A percentile compares a stretch with the other conserved stretches of the same genome.
phyloP scores from a whole-genome alignment of 805 yeast species.

The Candida maris region DNA sequence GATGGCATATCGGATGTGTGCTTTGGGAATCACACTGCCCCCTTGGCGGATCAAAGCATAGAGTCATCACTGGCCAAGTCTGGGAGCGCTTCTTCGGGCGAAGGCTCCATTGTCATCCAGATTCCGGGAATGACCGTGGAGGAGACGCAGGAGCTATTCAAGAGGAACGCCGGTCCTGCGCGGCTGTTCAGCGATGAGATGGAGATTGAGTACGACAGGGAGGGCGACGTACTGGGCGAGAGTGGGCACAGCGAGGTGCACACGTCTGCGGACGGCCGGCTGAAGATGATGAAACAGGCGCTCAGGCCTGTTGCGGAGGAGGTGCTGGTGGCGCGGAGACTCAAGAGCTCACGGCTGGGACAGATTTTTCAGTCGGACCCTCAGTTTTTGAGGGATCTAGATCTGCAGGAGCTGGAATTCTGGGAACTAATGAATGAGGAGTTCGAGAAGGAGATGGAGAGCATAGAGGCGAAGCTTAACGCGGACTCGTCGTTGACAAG shows the following conservation, averaged over 20 bases:
- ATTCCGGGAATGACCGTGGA: constrained; percentile 13
- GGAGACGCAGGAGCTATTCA: constrained; percentile 10
- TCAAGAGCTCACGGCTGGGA: constrained; percentile 23
- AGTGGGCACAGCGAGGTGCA: constrained; percentile 9
- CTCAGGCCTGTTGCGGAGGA: constrained; percentile 24
- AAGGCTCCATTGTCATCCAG: constrained; percentile 8
- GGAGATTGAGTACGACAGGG: constrained; percentile 10
- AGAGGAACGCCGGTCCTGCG: neutral
- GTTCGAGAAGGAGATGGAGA: constrained; percentile 27
- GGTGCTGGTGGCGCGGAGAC: constrained; percentile 20
- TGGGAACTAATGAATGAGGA: constrained; percentile 33
- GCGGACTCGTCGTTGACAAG: neutral
- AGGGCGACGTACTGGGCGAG: constrained; percentile 6
- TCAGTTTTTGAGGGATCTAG: constrained; percentile 26
- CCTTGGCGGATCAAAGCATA: neutral
- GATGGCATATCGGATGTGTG: constrained; percentile 8
- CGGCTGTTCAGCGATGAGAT: constrained; percentile 10
- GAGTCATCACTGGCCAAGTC: neutral
- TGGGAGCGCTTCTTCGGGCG: neutral
- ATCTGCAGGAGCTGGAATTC: constrained; percentile 29
- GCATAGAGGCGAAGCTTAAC: constrained; percentile 9
- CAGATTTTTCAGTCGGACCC: constrained; percentile 27
- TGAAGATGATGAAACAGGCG: constrained; percentile 27
- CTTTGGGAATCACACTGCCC: neutral
- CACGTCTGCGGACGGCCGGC: constrained; percentile 21